Evolutionary conservation across 768 basidiomycete genomes (phyloP).

Genomic region (Psilocybe cubensis): DNA sequence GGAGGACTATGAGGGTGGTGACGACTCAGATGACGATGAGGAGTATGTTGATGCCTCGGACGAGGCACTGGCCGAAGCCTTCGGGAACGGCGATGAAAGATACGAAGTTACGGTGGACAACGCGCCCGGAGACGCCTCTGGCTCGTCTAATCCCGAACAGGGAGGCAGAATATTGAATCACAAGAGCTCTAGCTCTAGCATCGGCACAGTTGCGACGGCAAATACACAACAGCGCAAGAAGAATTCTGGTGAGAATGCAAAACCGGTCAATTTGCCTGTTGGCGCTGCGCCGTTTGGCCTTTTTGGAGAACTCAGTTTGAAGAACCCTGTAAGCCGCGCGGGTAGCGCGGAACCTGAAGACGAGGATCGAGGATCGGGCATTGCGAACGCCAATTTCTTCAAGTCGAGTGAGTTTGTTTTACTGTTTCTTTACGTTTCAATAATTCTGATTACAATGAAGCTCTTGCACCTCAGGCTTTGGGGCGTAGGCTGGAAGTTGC

Average conservation of each 20-base stretch:
- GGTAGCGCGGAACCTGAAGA: constrained; percentile 45
- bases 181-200: constrained; percentile 42
- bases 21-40: constrained; percentile 43
- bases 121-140: constrained; percentile 46
- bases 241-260: constrained; percentile 39
- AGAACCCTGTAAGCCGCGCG: constrained; percentile 39
- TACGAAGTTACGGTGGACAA: constrained; percentile 48
- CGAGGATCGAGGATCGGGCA: constrained; percentile 58
- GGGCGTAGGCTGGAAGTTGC: constrained; percentile 38
- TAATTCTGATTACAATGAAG: constrained; percentile 27
- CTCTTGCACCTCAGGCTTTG: constrained; percentile 43
- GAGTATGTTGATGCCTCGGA: constrained; percentile 35
- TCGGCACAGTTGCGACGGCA: constrained; percentile 36
- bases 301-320: constrained; percentile 67
- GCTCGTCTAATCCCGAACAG: constrained; percentile 21
- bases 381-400: constrained; percentile 74
- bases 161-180: constrained; percentile 30
- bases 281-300: constrained; percentile 75
- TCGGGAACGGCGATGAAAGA: constrained; percentile 33
- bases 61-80: constrained; percentile 30
- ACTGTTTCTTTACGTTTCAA: neutral
- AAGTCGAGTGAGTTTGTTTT: constrained; percentile 49
- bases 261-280: constrained; percentile 60
- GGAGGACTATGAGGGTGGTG: constrained; percentile 49
- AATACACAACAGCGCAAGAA: constrained; percentile 39